These are phyloP conservation scores for Tetrahymena malaccensis DNA, from an alignment of 73 alveolate species.

Conservation along the genomic window DNA sequence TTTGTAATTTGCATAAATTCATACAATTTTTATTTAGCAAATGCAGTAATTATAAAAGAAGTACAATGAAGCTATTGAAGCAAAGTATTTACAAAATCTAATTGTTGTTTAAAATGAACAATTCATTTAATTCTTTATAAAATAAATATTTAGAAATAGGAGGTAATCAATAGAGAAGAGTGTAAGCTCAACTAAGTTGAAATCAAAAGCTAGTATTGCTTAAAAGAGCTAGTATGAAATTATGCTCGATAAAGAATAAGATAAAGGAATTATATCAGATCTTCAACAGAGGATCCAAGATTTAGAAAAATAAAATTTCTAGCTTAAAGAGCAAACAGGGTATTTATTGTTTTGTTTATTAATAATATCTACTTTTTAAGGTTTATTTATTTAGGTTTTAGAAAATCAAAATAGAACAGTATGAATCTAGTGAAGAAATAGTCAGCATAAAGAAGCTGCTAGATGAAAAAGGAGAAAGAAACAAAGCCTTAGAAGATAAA, in stretches of 20 bases:
- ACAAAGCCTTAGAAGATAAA: background rate
- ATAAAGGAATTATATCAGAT: background rate
- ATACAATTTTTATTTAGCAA: background rate
- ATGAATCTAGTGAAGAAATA: background rate
- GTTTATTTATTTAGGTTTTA: background rate
- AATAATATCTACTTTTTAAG: background rate
- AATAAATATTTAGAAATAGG: background rate
- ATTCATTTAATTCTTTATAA: background rate
- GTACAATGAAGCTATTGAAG: background rate
- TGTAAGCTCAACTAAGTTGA: background rate
- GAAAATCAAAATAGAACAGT: background rate
- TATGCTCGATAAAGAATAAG: background rate
- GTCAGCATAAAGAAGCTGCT: background rate
- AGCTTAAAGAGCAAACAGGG: background rate
- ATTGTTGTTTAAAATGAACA: background rate
- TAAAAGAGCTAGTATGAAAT: background rate
- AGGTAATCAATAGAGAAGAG: background rate
- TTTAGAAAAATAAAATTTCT: background rate
- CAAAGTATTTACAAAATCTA: background rate
- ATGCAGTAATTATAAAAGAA: background rate
- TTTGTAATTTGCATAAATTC: background rate
- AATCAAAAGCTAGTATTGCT: background rate
- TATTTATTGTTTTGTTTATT: background rate
- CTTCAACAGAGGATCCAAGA: background rate
- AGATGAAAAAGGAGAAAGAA: background rate